Evolutionary conservation across 129 eudicot species (phyloP).

Genomic region (Silybum marianum): DNA sequence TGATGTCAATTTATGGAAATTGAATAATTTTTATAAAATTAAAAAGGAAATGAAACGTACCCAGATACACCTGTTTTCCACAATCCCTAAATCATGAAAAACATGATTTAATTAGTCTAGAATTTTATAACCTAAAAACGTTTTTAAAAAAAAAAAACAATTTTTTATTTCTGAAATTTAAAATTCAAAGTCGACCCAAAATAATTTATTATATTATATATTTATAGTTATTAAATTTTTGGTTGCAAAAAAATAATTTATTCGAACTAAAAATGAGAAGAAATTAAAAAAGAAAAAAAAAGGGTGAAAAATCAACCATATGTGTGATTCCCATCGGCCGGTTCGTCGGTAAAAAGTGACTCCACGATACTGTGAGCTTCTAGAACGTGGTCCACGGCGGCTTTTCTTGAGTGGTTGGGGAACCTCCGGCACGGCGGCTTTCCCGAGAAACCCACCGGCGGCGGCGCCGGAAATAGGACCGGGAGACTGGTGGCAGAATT

Average conservation of each 20-base stretch:
- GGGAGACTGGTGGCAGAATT: slow-evolving; percentile 63
- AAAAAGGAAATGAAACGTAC: slow-evolving; percentile 39
- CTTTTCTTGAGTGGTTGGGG: slow-evolving; percentile 81
- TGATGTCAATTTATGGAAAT: neutral
- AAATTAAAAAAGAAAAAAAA: neutral
- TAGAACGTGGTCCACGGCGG: slow-evolving; percentile 96
- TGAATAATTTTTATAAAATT: neutral
- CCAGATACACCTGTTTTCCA: slow-evolving; percentile 96
- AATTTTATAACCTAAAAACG: neutral
- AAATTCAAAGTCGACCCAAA: neutral
- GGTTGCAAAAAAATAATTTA: neutral
- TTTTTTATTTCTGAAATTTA: neutral
- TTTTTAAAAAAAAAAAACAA: neutral
- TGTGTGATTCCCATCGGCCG: slow-evolving; percentile 99
- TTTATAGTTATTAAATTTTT: neutral
- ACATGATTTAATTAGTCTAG: neutral
- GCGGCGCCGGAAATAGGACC: slow-evolving; percentile 13
- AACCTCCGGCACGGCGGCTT: slow-evolving; percentile 44
- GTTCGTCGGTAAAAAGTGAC: slow-evolving; percentile 98
- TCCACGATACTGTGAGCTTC: slow-evolving; percentile 97
- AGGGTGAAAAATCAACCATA: slow-evolving; percentile 54
- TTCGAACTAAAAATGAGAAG: too few relatives aligned
- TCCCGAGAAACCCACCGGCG: slow-evolving; percentile 31
- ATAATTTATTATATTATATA: neutral
- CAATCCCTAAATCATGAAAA: slow-evolving; percentile 75